phyloP scores from a whole-genome alignment of 1,284 basidiomycete species.

The Boletus smithii region DNA sequence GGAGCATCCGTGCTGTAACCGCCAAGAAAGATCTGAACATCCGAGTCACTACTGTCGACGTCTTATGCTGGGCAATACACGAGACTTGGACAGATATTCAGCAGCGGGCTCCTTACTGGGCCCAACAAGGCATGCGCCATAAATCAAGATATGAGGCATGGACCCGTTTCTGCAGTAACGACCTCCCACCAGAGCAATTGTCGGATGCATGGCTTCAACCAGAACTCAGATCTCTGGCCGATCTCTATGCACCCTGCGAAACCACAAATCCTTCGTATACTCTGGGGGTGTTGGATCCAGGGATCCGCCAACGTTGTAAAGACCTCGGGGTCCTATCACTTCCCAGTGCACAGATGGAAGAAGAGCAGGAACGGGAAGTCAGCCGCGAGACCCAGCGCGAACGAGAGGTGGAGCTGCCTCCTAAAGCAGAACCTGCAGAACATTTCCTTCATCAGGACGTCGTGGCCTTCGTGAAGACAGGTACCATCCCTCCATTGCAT shows the following conservation, averaged over 20 bases:
- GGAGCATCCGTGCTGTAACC: constrained; percentile 10
- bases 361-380: constrained; percentile 47
- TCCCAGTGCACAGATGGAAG: constrained; percentile 28
- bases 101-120: constrained; percentile 40
- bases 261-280: neutral
- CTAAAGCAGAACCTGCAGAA: neutral
- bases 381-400: constrained; percentile 41
- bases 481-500: neutral
- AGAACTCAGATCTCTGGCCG: constrained; percentile 36
- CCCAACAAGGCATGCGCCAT: constrained; percentile 43
- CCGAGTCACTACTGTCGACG: constrained; percentile 28
- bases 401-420: constrained; percentile 4
- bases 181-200: constrained; percentile 12
- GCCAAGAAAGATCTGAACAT: constrained; percentile 1
- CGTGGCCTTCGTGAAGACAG: constrained; percentile 19
- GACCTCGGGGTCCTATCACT: too few relatives aligned
- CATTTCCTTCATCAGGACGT: constrained; percentile 12
- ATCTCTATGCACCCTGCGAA: constrained; percentile 31
- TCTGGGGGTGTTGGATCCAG: constrained; percentile 15
- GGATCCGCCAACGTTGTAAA: too few relatives aligned
- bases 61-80: constrained; percentile 12
- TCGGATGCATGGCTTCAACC: constrained; percentile 32
- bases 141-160: constrained; percentile 32
- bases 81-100: constrained; percentile 43
- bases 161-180: constrained; percentile 11